phyloP scores from a whole-genome alignment of 495 filamentous ascomycete species.

The Aspergillus leporis region DNA sequence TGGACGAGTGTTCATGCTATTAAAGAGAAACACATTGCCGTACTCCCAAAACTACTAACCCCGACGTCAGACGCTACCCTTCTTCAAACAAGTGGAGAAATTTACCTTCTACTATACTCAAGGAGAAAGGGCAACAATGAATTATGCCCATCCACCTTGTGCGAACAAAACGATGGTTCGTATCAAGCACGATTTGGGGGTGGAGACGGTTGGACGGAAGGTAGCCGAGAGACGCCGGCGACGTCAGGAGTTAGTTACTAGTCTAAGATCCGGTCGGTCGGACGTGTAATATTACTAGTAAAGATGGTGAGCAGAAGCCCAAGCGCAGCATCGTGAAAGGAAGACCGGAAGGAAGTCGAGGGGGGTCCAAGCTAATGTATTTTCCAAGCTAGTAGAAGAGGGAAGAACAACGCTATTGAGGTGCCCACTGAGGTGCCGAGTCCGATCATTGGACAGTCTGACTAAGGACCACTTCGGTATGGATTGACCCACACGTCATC shows the following conservation, averaged over 20 bases:
- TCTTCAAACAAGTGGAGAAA: background rate
- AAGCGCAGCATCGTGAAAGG: conserved; percentile 13
- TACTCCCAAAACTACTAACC: background rate
- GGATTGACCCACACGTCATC: no score
- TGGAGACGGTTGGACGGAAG: conserved; percentile 1
- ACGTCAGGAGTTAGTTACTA: conserved; percentile 1
- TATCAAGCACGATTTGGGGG: background rate
- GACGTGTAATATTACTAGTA: conserved; percentile 9
- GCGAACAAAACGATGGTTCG: background rate
- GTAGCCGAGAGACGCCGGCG: background rate
- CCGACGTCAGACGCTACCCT: background rate
- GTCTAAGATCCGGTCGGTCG: conserved; percentile 3
- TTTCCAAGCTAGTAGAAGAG: background rate
- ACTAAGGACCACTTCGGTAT: no score
- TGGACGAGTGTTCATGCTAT: conserved; percentile 15
- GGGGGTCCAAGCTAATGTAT: background rate
- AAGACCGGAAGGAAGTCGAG: background rate
- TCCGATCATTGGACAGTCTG: no score
- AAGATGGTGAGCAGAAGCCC: conserved; percentile 4
- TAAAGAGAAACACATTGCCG: conserved; percentile 9
- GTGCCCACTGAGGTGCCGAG: background rate
- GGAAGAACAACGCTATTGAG: background rate
- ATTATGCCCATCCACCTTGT: background rate
- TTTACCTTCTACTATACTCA: background rate
- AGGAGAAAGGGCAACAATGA: background rate